Base-by-base conservation (phyloP, 169 alveolate genomes). In the Babesia gibsoni region DNA sequence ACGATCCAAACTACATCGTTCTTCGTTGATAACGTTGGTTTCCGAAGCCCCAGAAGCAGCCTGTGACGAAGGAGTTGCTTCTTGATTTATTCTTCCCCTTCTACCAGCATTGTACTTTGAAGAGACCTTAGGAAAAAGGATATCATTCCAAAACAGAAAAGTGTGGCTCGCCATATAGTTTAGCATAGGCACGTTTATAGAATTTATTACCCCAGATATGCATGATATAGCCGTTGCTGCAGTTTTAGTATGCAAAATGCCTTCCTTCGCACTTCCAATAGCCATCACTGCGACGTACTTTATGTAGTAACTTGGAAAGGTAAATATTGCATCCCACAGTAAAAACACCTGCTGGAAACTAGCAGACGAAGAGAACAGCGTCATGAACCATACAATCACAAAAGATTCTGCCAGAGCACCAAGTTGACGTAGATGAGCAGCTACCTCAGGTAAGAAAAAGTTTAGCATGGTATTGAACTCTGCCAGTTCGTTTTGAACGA, bases 351-450 rank as follows among this genome's bases (percentile, higher is more conserved):
- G 77, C 22, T 74, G 68, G 27, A 20, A 36, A 23, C 73, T 29
- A 4, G 79, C 41, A 22, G 41, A 52, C 22, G 63, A 77, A 16
- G 84, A 67, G 45, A 74, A 74, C 18, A 74, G 63, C 33, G 68
- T 58, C 84, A 74, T 74, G 84, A 74, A 74, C 84, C 84, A 74
- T 36, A 54, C 64, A 7, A 74, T 70, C 22, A 72, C 84, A 37
- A 58, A 74, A 9, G 84, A 63, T 27, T 74, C 84, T 6, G 84
- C 68, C 22, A 43, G 65, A n/a, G 84, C 84, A 10, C 84, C 83
- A 1, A 58, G 20, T 1, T 27, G 48, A 20, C 67, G 57, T 56
- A 74, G 50, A 59, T 74, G 84, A 18, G 48, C 67, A 25, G 84
- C 63, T 5, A 74, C 59, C 48, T 74, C 72, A 14, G 84, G 84